Evolutionary conservation across 768 basidiomycete species (phyloP).

Genomic region (Tricholoma terreum): DNA sequence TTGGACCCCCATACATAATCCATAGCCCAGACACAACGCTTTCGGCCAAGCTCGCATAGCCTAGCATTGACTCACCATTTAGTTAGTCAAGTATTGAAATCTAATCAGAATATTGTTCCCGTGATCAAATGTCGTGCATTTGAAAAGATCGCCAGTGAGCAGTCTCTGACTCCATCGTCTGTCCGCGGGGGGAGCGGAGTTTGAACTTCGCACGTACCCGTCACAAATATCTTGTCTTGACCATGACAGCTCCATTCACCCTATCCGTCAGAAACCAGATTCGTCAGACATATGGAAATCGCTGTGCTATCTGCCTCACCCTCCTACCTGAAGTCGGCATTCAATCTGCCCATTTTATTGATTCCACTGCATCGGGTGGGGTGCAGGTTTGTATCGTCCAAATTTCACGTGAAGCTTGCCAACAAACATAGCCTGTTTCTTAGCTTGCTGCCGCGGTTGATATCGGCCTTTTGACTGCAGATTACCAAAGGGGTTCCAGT

Average conservation of each 20-base stretch:
- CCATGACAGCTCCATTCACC: not conserved
- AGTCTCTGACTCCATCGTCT: too few relatives aligned
- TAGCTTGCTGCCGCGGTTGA: slow-evolving; percentile 5
- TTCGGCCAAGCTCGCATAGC: too few relatives aligned
- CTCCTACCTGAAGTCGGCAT: not conserved
- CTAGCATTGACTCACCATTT: too few relatives aligned
- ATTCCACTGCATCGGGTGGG: not conserved
- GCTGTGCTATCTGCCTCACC: not conserved
- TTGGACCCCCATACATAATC: too few relatives aligned
- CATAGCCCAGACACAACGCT: too few relatives aligned
- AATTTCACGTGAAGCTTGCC: not conserved
- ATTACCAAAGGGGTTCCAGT: slow-evolving; percentile 1
- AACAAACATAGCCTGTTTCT: not conserved
- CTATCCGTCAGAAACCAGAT: not conserved
- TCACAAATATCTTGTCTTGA: too few relatives aligned
- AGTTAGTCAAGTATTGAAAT: too few relatives aligned
- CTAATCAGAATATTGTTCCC: too few relatives aligned
- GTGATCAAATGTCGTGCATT: too few relatives aligned
- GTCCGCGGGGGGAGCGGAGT: too few relatives aligned
- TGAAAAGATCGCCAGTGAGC: too few relatives aligned
- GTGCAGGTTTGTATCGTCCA: not conserved
- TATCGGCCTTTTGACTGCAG: not conserved
- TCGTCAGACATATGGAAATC: not conserved
- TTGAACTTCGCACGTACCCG: too few relatives aligned
- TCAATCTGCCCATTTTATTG: not conserved